Conservation (phyloP, 1,284 basidiomycete species). For the Microbotryum intermedium region DNA sequence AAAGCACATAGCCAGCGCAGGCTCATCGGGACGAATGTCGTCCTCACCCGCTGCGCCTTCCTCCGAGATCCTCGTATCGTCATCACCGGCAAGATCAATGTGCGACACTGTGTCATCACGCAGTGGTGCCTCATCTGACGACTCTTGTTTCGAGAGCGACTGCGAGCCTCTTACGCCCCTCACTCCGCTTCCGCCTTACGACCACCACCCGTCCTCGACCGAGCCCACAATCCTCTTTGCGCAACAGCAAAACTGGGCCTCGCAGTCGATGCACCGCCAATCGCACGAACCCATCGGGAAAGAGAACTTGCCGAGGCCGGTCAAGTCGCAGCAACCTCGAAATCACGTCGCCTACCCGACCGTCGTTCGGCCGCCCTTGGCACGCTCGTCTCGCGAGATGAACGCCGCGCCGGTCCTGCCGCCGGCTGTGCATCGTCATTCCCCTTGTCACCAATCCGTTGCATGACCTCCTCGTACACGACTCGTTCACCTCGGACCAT, state of each 20-base stretch:
- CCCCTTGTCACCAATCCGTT: too few relatives aligned
- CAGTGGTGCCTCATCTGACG: slow-evolving; percentile 12
- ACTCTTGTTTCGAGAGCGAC: slow-evolving; percentile 14
- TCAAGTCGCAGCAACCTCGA: slow-evolving; percentile 1
- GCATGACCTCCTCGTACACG: too few relatives aligned
- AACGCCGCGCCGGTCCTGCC: slow-evolving; percentile 1
- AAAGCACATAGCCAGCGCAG: slow-evolving; percentile 5
- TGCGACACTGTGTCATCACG: slow-evolving; percentile 18
- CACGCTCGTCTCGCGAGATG: slow-evolving; percentile 25
- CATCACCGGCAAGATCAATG: slow-evolving; percentile 3
- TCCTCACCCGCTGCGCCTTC: slow-evolving; percentile 12
- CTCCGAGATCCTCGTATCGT: slow-evolving; percentile 10
- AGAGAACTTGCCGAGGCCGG: slow-evolving; percentile 10
- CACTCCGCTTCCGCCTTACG: slow-evolving; percentile 19
- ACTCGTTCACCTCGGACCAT: too few relatives aligned
- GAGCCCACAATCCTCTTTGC: slow-evolving; percentile 13
- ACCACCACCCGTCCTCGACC: background rate
- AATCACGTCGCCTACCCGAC: background rate
- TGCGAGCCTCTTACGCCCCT: slow-evolving; percentile 26
- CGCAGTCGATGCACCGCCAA: background rate
- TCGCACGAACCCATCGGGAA: background rate
- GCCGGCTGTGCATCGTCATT: too few relatives aligned
- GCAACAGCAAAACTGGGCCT: background rate
- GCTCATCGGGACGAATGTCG: slow-evolving; percentile 4
- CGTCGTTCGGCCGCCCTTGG: slow-evolving; percentile 11